These are phyloP conservation scores for Lentinula guzmanii DNA, from an alignment of 768 basidiomycete genomes.

Conservation along the genomic window DNA sequence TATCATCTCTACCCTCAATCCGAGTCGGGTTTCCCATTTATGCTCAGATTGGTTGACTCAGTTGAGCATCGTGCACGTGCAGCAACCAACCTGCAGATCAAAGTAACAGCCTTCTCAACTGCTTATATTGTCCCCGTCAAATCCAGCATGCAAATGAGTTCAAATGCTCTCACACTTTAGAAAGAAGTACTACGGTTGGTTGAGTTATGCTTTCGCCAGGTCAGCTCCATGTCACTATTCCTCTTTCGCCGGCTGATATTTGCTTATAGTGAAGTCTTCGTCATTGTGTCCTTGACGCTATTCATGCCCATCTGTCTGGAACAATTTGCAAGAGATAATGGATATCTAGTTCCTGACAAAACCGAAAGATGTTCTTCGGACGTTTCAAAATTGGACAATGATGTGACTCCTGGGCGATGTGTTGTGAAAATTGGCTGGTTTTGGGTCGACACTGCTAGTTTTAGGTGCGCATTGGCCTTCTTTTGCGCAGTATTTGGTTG, in stretches of 20 bases:
- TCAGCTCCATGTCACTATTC: constrained; percentile 13
- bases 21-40: neutral
- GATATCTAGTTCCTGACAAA: constrained; percentile 67
- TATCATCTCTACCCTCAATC: neutral
- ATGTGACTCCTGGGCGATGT: constrained; percentile 47
- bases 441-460: constrained; percentile 91
- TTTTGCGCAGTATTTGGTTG: too few relatives aligned
- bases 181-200: constrained; percentile 46
- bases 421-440: constrained; percentile 76
- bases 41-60: neutral
- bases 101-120: neutral
- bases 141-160: neutral
- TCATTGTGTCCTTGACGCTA: constrained; percentile 72
- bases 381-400: constrained; percentile 8
- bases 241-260: neutral
- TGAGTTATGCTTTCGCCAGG: constrained; percentile 85
- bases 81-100: neutral
- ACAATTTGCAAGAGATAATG: constrained; percentile 89
- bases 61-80: neutral
- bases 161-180: neutral
- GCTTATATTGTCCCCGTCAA: neutral
- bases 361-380: constrained; percentile 43
- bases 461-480: constrained; percentile 51
- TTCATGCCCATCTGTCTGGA: constrained; percentile 81
- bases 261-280: constrained; percentile 66